These are phyloP conservation scores for Backusella liffmaniae DNA, from an alignment of 192 early-diverging fungal genomes.

Conservation along the genomic window DNA sequence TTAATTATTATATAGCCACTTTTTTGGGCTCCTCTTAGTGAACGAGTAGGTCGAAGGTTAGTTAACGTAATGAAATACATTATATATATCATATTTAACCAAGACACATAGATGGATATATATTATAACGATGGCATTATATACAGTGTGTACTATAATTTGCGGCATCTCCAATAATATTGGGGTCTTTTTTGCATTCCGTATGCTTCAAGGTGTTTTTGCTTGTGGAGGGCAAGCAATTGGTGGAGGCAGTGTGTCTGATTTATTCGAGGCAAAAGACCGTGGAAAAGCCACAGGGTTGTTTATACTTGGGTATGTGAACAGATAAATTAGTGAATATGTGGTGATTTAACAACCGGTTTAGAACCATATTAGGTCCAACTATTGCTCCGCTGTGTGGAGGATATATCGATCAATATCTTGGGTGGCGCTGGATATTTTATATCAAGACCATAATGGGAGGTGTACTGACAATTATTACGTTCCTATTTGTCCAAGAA, in stretches of 20 bases:
- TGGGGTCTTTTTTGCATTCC: slow-evolving; percentile 30
- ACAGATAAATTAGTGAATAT: background rate
- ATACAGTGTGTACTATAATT: slow-evolving; percentile 23
- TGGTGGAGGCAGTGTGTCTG: slow-evolving; percentile 38
- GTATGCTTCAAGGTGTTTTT: slow-evolving; percentile 33
- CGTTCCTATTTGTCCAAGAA: slow-evolving; percentile 58
- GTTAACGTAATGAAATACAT: background rate
- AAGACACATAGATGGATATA: slow-evolving; percentile 31
- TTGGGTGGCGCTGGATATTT: slow-evolving; percentile 51
- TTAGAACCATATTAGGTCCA: slow-evolving; percentile 39
- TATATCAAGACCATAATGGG: slow-evolving; percentile 56
- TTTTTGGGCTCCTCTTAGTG: slow-evolving; percentile 24
- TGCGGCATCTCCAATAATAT: slow-evolving; percentile 30
- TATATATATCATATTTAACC: background rate
- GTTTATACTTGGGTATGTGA: slow-evolving; percentile 30
- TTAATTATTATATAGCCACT: slow-evolving; percentile 4
- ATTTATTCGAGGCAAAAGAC: slow-evolving; percentile 33
- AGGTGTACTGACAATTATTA: slow-evolving; percentile 44
- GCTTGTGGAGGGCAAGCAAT: slow-evolving; percentile 29
- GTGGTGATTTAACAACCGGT: background rate
- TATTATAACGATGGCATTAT: slow-evolving; percentile 26
- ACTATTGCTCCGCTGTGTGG: slow-evolving; percentile 38
- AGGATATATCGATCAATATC: slow-evolving; percentile 34
- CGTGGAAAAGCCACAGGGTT: slow-evolving; percentile 36
- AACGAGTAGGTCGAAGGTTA: slow-evolving; percentile 26